Conservation (phyloP, 768 basidiomycete genomes). For the Boletus tylopilopsis region DNA sequence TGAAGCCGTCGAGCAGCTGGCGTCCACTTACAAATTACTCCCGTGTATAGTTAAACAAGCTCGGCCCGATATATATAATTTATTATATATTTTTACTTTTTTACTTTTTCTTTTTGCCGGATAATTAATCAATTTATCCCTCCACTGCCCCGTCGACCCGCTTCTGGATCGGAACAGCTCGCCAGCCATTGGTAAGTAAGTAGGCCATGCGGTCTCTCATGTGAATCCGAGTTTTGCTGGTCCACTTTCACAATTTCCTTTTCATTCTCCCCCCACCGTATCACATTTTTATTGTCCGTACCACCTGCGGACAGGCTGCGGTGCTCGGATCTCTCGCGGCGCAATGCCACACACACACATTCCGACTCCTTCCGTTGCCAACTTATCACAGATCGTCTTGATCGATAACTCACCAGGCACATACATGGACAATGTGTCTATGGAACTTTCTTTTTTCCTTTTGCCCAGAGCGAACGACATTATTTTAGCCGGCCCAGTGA, state of each 20-base stretch:
- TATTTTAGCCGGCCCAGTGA: background rate
- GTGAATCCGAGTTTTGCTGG: slow-evolving; percentile 3
- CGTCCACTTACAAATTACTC: slow-evolving; percentile 20
- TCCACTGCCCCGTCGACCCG: slow-evolving; percentile 1
- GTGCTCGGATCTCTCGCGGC: background rate
- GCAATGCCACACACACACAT: too few relatives aligned
- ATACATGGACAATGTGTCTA: slow-evolving; percentile 1
- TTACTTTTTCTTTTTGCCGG: background rate
- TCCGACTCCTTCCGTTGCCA: slow-evolving; percentile 7
- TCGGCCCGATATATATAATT: slow-evolving; percentile 20
- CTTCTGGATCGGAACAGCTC: slow-evolving; percentile 8
- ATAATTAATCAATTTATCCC: background rate
- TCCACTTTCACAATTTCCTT: slow-evolving; percentile 14
- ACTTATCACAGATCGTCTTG: slow-evolving; percentile 8
- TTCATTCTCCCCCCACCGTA: background rate
- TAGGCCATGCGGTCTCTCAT: slow-evolving; percentile 12
- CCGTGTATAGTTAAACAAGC: slow-evolving; percentile 12
- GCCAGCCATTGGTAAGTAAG: background rate
- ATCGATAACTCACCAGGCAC: slow-evolving; percentile 15
- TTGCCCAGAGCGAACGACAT: too few relatives aligned
- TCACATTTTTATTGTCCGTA: background rate
- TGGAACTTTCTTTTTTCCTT: background rate
- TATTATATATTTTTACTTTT: background rate
- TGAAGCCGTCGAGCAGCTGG: slow-evolving; percentile 17
- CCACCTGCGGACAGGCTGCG: background rate